Evolutionary conservation across 495 filamentous ascomycete species (phyloP).

Genomic region (Pseudotulostoma volvatum): DNA sequence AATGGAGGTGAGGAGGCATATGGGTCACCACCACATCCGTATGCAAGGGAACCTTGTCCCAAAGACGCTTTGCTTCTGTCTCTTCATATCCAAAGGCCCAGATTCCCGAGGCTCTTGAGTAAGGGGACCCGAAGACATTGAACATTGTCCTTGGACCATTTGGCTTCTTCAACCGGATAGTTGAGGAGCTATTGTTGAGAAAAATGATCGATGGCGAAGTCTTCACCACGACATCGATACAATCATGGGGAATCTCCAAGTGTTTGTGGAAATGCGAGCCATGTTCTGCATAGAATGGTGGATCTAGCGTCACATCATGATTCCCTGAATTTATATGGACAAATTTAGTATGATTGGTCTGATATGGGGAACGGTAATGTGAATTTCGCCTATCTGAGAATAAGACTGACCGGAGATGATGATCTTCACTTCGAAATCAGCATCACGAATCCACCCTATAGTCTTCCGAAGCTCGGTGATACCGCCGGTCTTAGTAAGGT

Average conservation of each 20-base stretch:
- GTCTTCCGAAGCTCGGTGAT: constrained; percentile 34
- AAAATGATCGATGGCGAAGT: constrained; percentile 43
- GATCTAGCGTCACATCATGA: constrained; percentile 63
- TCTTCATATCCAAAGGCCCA: constrained; percentile 57
- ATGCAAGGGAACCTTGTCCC: constrained; percentile 28
- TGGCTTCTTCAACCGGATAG: constrained; percentile 37
- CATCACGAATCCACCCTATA: constrained; percentile 38
- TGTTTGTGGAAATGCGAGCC: constrained; percentile 43
- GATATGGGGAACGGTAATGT: too few relatives aligned
- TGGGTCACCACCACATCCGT: constrained; percentile 33
- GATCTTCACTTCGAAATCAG: constrained; percentile 41
- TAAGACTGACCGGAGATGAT: constrained; percentile 41
- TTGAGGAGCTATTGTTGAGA: constrained; percentile 44
- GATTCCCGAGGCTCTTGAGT: constrained; percentile 40
- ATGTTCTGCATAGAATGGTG: constrained; percentile 40
- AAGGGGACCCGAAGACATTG: constrained; percentile 64
- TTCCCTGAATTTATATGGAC: constrained; percentile 59
- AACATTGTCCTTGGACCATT: constrained; percentile 49
- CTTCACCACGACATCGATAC: constrained; percentile 34
- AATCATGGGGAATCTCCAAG: constrained; percentile 38
- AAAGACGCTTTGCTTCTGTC: constrained; percentile 27
- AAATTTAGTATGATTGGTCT: too few relatives aligned
- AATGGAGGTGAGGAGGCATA: constrained; percentile 31
- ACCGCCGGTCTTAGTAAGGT: constrained; percentile 42
- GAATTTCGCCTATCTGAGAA: too few relatives aligned